Conservation (phyloP, 2,329 filamentous ascomycete species). For the Penicillium sp. region DNA sequence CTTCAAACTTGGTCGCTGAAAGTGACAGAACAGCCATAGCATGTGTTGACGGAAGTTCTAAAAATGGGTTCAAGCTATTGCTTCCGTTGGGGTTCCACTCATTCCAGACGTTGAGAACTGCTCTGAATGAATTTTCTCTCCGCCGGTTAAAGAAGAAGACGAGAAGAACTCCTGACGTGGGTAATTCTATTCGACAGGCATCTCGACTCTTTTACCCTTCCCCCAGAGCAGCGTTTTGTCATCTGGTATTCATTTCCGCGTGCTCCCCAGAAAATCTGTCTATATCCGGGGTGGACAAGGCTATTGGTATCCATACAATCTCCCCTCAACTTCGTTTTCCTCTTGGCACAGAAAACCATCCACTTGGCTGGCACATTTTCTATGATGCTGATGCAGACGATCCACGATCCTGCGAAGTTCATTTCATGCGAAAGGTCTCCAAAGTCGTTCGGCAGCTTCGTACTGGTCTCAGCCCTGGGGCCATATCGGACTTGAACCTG, state of each 20-base stretch:
- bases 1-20: slow-evolving; percentile 20
- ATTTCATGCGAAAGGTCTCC: slow-evolving; percentile 23
- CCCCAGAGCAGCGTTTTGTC: slow-evolving; percentile 28
- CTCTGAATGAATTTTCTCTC: slow-evolving; percentile 21
- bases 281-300: slow-evolving; percentile 21
- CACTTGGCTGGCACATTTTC: slow-evolving; percentile 31
- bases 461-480: slow-evolving; percentile 28
- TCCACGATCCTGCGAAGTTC: slow-evolving; percentile 4
- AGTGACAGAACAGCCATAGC: slow-evolving; percentile 28
- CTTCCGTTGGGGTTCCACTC: slow-evolving; percentile 27
- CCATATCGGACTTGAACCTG: slow-evolving; percentile 24
- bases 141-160: slow-evolving; percentile 11
- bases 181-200: slow-evolving; percentile 24
- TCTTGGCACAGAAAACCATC: slow-evolving; percentile 10
- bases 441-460: slow-evolving; percentile 28
- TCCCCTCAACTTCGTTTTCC: slow-evolving; percentile 26
- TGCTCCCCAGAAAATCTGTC: slow-evolving; percentile 15
- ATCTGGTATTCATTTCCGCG: slow-evolving; percentile 35
- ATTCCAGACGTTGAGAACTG: slow-evolving; percentile 16
- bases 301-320: slow-evolving; percentile 35
- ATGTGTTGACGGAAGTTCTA: slow-evolving; percentile 21
- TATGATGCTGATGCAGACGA: slow-evolving; percentile 19
- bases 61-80: slow-evolving; percentile 23
- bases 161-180: slow-evolving; percentile 8
- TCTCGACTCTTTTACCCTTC: slow-evolving; percentile 23